Percentiles rank a stretch among this genome's conserved stretches.
Conservation (phyloP, 2,329 filamentous ascomycete genomes). For the Fonsecaea nubica region DNA sequence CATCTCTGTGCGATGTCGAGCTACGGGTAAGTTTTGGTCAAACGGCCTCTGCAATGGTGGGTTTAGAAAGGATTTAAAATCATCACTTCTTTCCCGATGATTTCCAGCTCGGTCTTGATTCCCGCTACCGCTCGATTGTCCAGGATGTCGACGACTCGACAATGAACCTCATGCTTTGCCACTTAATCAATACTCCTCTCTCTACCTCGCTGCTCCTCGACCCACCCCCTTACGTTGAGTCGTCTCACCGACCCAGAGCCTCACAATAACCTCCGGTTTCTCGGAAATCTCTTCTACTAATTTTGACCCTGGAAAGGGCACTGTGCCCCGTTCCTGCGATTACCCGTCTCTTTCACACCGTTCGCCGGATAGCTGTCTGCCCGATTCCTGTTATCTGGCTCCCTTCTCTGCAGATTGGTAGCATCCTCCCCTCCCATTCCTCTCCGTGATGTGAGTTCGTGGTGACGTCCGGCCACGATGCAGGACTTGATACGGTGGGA, state of each 20-base stretch:
- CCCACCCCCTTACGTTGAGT: background rate
- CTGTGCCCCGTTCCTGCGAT: background rate
- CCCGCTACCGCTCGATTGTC: slow-evolving; percentile 15
- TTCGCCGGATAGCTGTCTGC: background rate
- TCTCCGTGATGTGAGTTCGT: background rate
- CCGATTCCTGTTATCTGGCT: background rate
- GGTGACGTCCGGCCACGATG: slow-evolving; percentile 5
- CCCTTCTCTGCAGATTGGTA: background rate
- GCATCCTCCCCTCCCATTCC: slow-evolving; percentile 17
- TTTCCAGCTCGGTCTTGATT: slow-evolving; percentile 13
- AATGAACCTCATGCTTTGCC: background rate
- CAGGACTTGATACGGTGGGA: background rate
- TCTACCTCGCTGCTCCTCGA: background rate
- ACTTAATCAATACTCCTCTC: background rate
- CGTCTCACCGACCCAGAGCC: background rate
- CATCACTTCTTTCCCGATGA: slow-evolving; percentile 21
- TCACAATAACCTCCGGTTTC: background rate
- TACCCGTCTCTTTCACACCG: background rate
- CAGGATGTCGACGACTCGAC: background rate
- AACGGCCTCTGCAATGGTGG: background rate
- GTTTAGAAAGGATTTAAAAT: slow-evolving; percentile 31
- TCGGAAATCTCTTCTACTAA: background rate
- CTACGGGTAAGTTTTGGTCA: background rate
- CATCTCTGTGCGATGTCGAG: background rate
- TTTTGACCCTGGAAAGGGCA: background rate